phyloP scores from a whole-genome alignment of 1,139 yeast genomes.

The Yamadazyma membranifaciens region DNA sequence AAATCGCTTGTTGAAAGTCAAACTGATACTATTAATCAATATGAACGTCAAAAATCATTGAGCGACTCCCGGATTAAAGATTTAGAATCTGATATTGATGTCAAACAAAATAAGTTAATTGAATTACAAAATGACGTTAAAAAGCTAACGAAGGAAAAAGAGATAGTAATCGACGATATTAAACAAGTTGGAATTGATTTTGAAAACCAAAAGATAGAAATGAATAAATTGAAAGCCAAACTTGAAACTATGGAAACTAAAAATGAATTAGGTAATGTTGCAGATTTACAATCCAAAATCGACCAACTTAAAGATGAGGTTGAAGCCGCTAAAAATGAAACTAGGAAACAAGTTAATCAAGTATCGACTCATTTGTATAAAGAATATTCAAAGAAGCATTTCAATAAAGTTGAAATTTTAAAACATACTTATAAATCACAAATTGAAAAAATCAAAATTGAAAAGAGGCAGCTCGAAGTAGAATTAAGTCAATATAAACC shows the following conservation, averaged over 20 bases:
- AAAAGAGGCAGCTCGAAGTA: slow-evolving; percentile 25
- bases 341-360: slow-evolving; percentile 47
- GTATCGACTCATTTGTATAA: slow-evolving; percentile 62
- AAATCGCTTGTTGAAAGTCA: slow-evolving; percentile 7
- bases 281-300: slow-evolving; percentile 3
- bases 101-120: neutral
- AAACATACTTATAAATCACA: slow-evolving; percentile 32
- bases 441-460: slow-evolving; percentile 36
- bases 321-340: slow-evolving; percentile 33
- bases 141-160: slow-evolving; percentile 1
- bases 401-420: slow-evolving; percentile 54
- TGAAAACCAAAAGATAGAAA: neutral
- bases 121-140: neutral
- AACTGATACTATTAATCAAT: slow-evolving; percentile 4
- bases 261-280: neutral
- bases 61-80: slow-evolving; percentile 3
- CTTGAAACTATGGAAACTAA: neutral
- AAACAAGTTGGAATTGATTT: neutral
- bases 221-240: neutral
- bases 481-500: slow-evolving; percentile 2
- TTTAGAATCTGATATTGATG: slow-evolving; percentile 1
- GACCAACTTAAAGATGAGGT: slow-evolving; percentile 11
- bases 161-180: neutral
- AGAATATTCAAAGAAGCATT: slow-evolving; percentile 66
- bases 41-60: slow-evolving; percentile 2